phyloP scores from a whole-genome alignment of 352 stramenopile species.

The Peronosclerospora sorghi region DNA sequence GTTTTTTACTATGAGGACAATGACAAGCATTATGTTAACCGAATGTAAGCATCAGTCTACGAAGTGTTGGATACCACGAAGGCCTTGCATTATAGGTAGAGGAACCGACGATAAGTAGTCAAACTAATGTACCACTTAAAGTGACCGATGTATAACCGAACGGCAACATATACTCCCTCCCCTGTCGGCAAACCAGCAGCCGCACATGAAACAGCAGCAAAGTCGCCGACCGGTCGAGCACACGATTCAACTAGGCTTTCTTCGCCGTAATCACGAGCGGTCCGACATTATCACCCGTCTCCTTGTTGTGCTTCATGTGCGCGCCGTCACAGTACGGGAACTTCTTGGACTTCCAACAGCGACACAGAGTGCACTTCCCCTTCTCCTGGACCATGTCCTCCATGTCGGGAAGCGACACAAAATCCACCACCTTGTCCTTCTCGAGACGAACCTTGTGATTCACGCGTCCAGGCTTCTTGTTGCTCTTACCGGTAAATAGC shows the following conservation, averaged over 20 bases:
- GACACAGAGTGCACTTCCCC: constrained; percentile 72
- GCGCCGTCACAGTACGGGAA: constrained; percentile 72
- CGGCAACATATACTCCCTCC: no score
- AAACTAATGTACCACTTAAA: no score
- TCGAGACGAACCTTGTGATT: constrained; percentile 61
- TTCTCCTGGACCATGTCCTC: constrained; percentile 74
- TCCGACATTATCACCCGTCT: constrained; percentile 75
- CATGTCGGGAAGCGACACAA: constrained; percentile 53
- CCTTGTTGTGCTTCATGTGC: constrained; percentile 84
- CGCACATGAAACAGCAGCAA: no score
- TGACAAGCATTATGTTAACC: no score
- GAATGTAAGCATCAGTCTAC: no score
- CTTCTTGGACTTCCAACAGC: constrained; percentile 86
- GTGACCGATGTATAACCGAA: no score
- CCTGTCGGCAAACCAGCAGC: constrained; percentile 14
- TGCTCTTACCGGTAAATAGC: constrained; percentile 51
- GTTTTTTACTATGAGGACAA: no score
- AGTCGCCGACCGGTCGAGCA: not conserved
- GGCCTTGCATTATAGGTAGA: no score
- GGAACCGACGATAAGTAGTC: no score
- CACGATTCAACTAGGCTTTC: constrained; percentile 23
- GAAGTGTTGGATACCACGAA: no score
- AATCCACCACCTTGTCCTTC: constrained; percentile 77
- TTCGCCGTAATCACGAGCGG: constrained; percentile 55
- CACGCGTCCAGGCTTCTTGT: constrained; percentile 42